Base-by-base conservation (phyloP, 148 eudicot species). In the Nyssa sinensis region DNA sequence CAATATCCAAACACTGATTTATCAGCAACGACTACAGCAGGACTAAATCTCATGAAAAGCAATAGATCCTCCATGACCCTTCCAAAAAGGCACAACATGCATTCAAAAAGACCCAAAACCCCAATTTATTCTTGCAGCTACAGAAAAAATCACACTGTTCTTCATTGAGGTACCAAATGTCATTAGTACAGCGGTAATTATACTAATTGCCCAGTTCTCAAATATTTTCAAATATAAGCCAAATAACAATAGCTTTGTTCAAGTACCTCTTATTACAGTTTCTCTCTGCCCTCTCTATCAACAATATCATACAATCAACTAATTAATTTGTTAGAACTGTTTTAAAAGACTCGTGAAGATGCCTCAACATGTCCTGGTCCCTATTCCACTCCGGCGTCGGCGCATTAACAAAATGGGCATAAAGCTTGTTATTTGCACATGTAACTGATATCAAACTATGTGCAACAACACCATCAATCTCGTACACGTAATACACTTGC, bases 331-430 rank as follows among this genome's bases (percentile, higher is more conserved):
- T 81, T 4, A 79, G 84, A 55, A 94, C 82, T 1, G 98, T 94
- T 67, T 83, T 88, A 57, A 94, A 90, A 0, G 98, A 94, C 68
- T 91, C 74, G 57, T 94, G 98, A 31, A 94, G 33, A 71, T 91
- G 98, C 83, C 88, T 88, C 33, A 94, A 75, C 69, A 81, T 88
- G 3, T 86, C 93, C n/a, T 90, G 84, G 76, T 94, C 98, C 34
- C 80, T 84, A 35, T 78, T 90, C 97, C 97, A 94, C 67, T 94
- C 98, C 0, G 85, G 87, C 2, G 84, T 66, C 5, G 98, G 97
- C 0, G 98, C 97, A 49, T 85, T 91, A 7, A 94, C 97, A 82
- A 94, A 94, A 87, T 91, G 98, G 0, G 98, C 93, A 47, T 91
- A 94, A 4, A 94, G 72, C 85, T 94, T 94, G 61, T 94, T 94